Conservation (phyloP, 805 yeast species). For the Cyberlindnera americana region DNA sequence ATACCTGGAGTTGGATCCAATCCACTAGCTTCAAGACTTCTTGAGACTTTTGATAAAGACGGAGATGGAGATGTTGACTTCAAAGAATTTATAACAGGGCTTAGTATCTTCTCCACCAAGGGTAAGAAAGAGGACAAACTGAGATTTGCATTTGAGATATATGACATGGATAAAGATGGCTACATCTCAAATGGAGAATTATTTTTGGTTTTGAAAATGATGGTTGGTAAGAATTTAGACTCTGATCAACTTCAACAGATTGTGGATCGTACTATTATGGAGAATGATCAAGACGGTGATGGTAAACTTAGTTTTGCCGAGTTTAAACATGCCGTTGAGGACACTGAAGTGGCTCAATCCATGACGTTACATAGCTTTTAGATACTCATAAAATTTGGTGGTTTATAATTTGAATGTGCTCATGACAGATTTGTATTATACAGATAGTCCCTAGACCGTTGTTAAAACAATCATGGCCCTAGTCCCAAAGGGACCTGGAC, state of each 20-base stretch:
- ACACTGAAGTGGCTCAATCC: slow-evolving; percentile 54
- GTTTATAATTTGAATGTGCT: neutral
- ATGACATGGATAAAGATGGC: slow-evolving; percentile 95
- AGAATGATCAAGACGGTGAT: slow-evolving; percentile 85
- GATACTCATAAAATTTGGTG: neutral
- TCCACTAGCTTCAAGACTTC: slow-evolving; percentile 84
- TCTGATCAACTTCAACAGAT: slow-evolving; percentile 90
- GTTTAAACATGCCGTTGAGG: slow-evolving; percentile 62
- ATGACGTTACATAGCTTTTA: slow-evolving; percentile 41
- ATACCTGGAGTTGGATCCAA: slow-evolving; percentile 91
- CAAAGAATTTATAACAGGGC: slow-evolving; percentile 85
- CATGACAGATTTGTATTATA: neutral
- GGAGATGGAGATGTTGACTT: slow-evolving; percentile 93
- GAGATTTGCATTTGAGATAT: slow-evolving; percentile 85
- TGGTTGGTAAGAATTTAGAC: slow-evolving; percentile 91
- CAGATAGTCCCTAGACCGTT: no score
- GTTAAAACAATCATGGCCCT: no score
- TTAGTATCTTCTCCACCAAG: slow-evolving; percentile 83
- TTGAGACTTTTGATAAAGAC: slow-evolving; percentile 93
- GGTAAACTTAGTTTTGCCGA: slow-evolving; percentile 84
- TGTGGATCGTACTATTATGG: slow-evolving; percentile 95
- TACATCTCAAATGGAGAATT: slow-evolving; percentile 93
- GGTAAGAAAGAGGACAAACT: slow-evolving; percentile 79
- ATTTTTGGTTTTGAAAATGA: slow-evolving; percentile 86
- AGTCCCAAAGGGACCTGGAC: no score